A percentile compares a stretch with the other conserved stretches of the same genome.
These are phyloP conservation scores for Houttuynia cordata DNA, from an alignment of 164 flowering plant species.

Conservation along the genomic window DNA sequence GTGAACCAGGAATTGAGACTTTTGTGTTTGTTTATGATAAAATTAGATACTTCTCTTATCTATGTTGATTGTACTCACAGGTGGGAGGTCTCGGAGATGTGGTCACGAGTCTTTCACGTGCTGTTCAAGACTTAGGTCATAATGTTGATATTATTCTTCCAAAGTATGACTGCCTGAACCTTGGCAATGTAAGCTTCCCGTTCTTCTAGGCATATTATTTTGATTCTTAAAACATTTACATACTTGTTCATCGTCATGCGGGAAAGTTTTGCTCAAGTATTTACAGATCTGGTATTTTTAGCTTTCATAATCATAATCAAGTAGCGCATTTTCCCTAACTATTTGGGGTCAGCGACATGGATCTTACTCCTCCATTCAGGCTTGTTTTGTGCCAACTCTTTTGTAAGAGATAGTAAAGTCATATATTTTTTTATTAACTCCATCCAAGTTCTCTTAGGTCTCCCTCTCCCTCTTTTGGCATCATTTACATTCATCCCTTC, in stretches of 20 bases:
- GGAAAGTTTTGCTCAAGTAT: too few species aligned
- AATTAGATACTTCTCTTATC: not conserved
- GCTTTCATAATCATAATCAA: too few species aligned
- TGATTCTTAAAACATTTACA: not conserved
- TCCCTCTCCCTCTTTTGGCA: too few species aligned
- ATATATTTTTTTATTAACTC: too few species aligned
- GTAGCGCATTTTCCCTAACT: too few species aligned
- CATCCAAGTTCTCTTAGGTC: too few species aligned
- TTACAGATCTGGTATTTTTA: too few species aligned
- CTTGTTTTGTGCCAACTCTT: too few species aligned
- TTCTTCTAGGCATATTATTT: not conserved
- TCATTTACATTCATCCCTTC: too few species aligned
- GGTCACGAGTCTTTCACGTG: constrained; percentile 96
- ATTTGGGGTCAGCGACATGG: too few species aligned
- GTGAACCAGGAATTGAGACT: not conserved
- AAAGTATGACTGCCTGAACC: constrained; percentile 90
- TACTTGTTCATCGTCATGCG: not conserved
- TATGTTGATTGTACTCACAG: constrained; percentile 25
- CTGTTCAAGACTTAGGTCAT: constrained; percentile 89
- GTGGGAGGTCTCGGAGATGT: constrained; percentile 99
- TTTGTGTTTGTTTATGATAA: not conserved
- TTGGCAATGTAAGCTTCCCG: constrained; percentile 54
- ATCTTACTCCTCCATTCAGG: too few species aligned
- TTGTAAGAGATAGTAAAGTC: too few species aligned
- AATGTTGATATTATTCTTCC: constrained; percentile 88